Conservation (phyloP, 495 filamentous ascomycete genomes). For the Letharia columbiana region DNA sequence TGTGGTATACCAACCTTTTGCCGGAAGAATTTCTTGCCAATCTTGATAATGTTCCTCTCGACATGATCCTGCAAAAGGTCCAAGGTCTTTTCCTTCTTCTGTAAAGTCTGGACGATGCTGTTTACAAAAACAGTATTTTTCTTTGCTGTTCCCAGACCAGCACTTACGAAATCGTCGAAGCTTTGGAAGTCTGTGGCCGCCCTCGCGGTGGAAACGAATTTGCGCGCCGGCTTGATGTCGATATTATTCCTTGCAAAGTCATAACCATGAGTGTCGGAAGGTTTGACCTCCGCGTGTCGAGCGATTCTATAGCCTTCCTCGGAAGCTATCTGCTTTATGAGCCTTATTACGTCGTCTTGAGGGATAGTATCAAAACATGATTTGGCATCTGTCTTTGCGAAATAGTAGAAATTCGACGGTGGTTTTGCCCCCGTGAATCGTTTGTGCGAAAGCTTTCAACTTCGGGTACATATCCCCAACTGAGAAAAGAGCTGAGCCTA, state of each 20-base stretch:
- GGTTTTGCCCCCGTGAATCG: constrained; percentile 27
- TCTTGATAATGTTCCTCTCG: constrained; percentile 70
- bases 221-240: constrained; percentile 45
- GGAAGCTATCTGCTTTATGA: constrained; percentile 56
- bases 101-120: constrained; percentile 41
- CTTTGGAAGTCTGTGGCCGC: constrained; percentile 40
- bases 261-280: constrained; percentile 29
- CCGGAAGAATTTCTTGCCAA: constrained; percentile 82
- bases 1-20: constrained; percentile 89
- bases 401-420: constrained; percentile 46
- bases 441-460: constrained; percentile 58
- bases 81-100: constrained; percentile 53
- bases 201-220: constrained; percentile 55
- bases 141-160: constrained; percentile 30
- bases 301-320: constrained; percentile 61
- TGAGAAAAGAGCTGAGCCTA: constrained; percentile 74
- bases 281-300: constrained; percentile 64
- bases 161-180: constrained; percentile 49
- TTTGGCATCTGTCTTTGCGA: constrained; percentile 87
- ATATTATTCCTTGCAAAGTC: constrained; percentile 6
- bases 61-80: constrained; percentile 68
- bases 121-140: constrained; percentile 72
- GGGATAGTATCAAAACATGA: constrained; percentile 95
- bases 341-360: constrained; percentile 57
- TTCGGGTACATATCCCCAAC: constrained; percentile 73